phyloP scores from a whole-genome alignment of 139 green algal genomes.

The Tetraselmis chui region DNA sequence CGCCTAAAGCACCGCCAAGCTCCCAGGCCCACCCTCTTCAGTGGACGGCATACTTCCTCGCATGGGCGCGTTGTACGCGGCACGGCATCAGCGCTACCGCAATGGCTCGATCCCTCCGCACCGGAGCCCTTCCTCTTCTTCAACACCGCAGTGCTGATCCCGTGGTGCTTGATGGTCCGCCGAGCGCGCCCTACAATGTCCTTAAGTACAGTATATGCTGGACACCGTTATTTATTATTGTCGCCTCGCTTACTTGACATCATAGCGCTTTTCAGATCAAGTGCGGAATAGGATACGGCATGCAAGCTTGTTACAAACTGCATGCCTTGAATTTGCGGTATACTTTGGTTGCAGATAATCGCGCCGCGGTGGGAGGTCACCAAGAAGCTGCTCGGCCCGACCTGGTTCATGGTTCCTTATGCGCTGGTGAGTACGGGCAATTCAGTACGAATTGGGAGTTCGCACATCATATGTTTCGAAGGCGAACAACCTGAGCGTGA shows the following conservation, averaged over 20 bases:
- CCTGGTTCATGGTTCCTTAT: slow-evolving; percentile 5
- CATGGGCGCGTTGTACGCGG: too few relatives aligned
- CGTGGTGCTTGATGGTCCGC: neutral
- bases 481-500: too few relatives aligned
- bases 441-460: too few relatives aligned
- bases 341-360: neutral
- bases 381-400: slow-evolving; percentile 1
- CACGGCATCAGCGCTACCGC: neutral
- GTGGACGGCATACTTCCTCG: too few relatives aligned
- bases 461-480: too few relatives aligned
- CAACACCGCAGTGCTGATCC: neutral
- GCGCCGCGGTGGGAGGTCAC: neutral
- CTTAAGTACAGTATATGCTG: neutral
- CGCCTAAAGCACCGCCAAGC: too few relatives aligned
- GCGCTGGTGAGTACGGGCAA: neutral
- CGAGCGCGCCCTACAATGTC: neutral
- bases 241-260: too few relatives aligned
- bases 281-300: too few relatives aligned
- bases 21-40: too few relatives aligned
- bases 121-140: neutral
- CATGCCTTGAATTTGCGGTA: too few relatives aligned
- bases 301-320: too few relatives aligned
- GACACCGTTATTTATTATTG: neutral
- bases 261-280: too few relatives aligned
- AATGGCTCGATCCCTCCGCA: neutral